These are phyloP conservation scores for Neobulgaria alba DNA, from an alignment of 2,329 filamentous ascomycete species.

Conservation along the genomic window DNA sequence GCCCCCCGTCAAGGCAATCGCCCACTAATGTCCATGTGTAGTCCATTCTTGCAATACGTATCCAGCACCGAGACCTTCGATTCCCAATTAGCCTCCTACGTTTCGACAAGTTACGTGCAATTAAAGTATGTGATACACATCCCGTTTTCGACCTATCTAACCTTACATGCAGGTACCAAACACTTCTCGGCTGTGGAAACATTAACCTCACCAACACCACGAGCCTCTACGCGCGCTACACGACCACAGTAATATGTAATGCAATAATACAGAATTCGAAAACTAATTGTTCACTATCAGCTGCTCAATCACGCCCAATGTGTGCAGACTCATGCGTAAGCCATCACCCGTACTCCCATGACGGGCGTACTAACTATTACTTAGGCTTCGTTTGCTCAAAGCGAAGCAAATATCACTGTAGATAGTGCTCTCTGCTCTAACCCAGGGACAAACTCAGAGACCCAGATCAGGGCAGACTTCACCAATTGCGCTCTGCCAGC, in stretches of 20 bases:
- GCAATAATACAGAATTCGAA: conserved; percentile 86
- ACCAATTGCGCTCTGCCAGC: conserved; percentile 78
- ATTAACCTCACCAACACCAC: conserved; percentile 72
- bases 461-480: conserved; percentile 85
- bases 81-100: conserved; percentile 59
- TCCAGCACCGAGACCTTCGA: conserved; percentile 73
- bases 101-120: conserved; percentile 66
- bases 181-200: conserved; percentile 69
- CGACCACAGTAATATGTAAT: conserved; percentile 87
- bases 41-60: conserved; percentile 79
- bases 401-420: conserved; percentile 75
- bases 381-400: conserved; percentile 74
- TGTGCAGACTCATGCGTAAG: conserved; percentile 85
- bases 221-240: conserved; percentile 85
- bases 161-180: conserved; percentile 58
- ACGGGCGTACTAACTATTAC: conserved; percentile 23
- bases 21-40: conserved; percentile 30
- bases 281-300: conserved; percentile 54
- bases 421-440: conserved; percentile 65
- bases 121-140: conserved; percentile 52
- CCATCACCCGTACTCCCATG: conserved; percentile 14
- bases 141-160: conserved; percentile 23
- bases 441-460: conserved; percentile 54
- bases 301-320: conserved; percentile 60
- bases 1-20: background rate